A percentile compares a stretch with the other conserved stretches of the same genome.
Conservation (phyloP, 352 stramenopile genomes). For the Globisporangium alternatum region DNA sequence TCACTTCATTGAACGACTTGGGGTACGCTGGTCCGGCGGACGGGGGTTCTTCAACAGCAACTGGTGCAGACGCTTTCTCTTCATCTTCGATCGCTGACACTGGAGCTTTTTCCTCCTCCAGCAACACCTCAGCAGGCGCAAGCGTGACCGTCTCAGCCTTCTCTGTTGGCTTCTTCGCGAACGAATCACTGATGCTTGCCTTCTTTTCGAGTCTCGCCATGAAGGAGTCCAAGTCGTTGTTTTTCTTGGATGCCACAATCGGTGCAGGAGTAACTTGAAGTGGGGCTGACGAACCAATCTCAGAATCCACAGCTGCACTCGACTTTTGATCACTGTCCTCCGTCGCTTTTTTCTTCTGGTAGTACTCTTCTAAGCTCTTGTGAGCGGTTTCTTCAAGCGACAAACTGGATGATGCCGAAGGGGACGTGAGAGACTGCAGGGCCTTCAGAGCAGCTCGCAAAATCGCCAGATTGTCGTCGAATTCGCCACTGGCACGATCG, state of each 20-base stretch:
- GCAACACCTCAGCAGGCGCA: neutral
- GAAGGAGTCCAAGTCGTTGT: constrained; percentile 39
- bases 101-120: constrained; percentile 26
- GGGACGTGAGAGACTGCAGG: constrained; percentile 50
- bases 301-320: neutral
- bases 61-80: constrained; percentile 10
- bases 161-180: constrained; percentile 20
- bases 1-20: constrained; percentile 70
- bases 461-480: constrained; percentile 67
- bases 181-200: constrained; percentile 31
- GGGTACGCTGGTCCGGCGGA: constrained; percentile 44
- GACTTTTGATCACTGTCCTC: neutral
- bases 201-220: constrained; percentile 56
- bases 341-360: constrained; percentile 24
- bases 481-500: constrained; percentile 52
- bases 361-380: constrained; percentile 30
- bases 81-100: neutral
- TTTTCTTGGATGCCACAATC: constrained; percentile 6
- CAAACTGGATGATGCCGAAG: constrained; percentile 34
- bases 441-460: constrained; percentile 56
- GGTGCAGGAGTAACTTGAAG: constrained; percentile 12
- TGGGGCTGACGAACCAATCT: constrained; percentile 3
- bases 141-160: constrained; percentile 10
- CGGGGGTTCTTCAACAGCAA: constrained; percentile 13
- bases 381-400: constrained; percentile 55